Base-by-base conservation (phyloP, 2,329 filamentous ascomycete species). In the Sphaerulina musiva region DNA sequence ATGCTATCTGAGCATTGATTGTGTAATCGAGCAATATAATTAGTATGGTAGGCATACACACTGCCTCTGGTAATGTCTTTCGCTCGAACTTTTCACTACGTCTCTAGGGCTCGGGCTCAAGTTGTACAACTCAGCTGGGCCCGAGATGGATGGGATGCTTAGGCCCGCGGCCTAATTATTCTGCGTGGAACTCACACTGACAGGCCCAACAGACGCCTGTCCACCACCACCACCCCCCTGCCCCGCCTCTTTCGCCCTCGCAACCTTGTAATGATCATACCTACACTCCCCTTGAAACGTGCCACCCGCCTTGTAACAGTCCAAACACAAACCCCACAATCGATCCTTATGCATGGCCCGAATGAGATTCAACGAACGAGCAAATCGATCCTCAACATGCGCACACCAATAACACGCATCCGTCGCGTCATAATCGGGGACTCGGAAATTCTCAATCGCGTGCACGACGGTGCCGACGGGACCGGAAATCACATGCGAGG, bases 311-410 rank as follows among this genome's bases (percentile, higher is more conserved):
- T 57, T 61, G 52, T 64, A 65, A 48, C 66, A 68, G 44, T 68
- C 66, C 50, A 66, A 53, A 51, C 66, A 68, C 36, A 67, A 34
- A 7, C 65, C 66, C 65, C 65, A 67, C 17, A 68, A 45, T n/a
- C 64, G 51, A 17, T 61, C 59, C 36, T 48, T 51, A 20, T 66
- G 63, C 55, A 62, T 46, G 39, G 52, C 46, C 51, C 55, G 57
- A 45, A 66, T 60, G 8, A 62, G 10, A 11, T 49, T 47, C 43
- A 66, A 12, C 11, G 58, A 54, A 20, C 46, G 48, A 1, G 40
- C 57, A 43, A 68, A 66, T 6, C 47, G 46, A 14, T 55, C 55
- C 26, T 62, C 62, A 3, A 64, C 53, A 42, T 60, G 54, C 32
- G 58, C 46, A 54, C 66, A 67, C 57, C 62, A 66, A n/a, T 60